Conservation (phyloP, 2,329 filamentous ascomycete genomes). For the Monascus ruber region DNA sequence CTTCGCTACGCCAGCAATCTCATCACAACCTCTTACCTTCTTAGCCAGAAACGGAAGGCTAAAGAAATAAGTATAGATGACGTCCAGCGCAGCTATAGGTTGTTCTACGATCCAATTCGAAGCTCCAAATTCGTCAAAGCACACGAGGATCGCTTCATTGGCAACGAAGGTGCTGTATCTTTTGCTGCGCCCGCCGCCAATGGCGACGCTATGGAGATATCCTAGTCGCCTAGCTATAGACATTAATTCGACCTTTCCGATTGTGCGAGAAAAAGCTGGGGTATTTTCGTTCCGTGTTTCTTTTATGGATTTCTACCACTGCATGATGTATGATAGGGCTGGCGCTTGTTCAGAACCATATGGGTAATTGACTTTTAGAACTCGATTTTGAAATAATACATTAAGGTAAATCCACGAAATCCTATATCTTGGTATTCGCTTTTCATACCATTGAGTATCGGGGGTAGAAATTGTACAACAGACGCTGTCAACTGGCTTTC, state of each 20-base stretch:
- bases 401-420: background rate
- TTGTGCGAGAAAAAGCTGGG: no score
- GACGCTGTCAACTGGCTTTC: background rate
- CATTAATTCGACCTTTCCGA: background rate
- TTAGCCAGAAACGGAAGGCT: slow-evolving; percentile 73
- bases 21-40: slow-evolving; percentile 84
- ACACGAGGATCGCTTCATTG: slow-evolving; percentile 87
- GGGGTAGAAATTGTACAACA: background rate
- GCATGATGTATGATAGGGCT: slow-evolving; percentile 28
- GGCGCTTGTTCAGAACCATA: slow-evolving; percentile 21
- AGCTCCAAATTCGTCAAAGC: slow-evolving; percentile 85
- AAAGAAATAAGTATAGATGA: slow-evolving; percentile 78
- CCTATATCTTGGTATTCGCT: background rate
- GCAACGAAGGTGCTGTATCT: slow-evolving; percentile 69
- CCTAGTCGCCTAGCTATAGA: slow-evolving; percentile 24
- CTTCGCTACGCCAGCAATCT: slow-evolving; percentile 95
- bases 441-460: slow-evolving; percentile 2
- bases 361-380: slow-evolving; percentile 12
- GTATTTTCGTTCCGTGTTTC: slow-evolving; percentile 7
- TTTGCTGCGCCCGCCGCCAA: slow-evolving; percentile 41
- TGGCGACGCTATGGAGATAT: slow-evolving; percentile 61
- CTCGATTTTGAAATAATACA: slow-evolving; percentile 11
- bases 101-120: slow-evolving; percentile 83
- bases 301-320: slow-evolving; percentile 13
- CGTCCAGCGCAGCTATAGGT: slow-evolving; percentile 81